Evolutionary conservation across 352 stramenopile species (phyloP), one percentile per base, ranked within the genome.

Genomic region (Phytopythium litorale): DNA sequence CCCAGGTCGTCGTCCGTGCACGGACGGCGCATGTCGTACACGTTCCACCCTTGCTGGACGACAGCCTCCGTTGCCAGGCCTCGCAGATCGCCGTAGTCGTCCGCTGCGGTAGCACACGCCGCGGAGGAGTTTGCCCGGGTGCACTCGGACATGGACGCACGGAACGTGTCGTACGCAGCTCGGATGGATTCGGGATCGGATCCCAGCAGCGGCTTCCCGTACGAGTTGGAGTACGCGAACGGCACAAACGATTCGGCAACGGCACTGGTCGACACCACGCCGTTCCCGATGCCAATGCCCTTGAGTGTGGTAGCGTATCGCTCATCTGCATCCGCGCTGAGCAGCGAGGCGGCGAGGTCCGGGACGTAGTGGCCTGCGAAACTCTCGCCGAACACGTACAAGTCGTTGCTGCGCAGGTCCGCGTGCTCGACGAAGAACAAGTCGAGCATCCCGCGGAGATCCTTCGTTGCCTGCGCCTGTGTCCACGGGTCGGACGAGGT

Each of bases 291-390:
- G 25, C 72, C 89, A n/a, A 98, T 80, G 7, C 91, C 91, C 59
- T 92, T 91, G 32, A 97, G 66, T 9, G 61, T 63, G 3, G 62
- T 48, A 42, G 64, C 56, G 64, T 71, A 85, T 4, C 58, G 61
- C 32, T 54, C 49, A 5, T 63, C 45, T 30, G 82, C 60, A 7
- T 63, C 58, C 7, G 43, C 32, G 23, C 78, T 70, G 16, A 98
- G 60, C 49, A 98, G 65, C 35, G 78, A 76, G 23, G 81, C 73
- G 4, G 86, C 82, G 48, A 98, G 75, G 54, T 96, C 92, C 1
- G 96, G 97, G 21, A 98, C 88, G 64, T 98, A 99, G 56, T 98
- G 93, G 1, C 97, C 96, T 2, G 79, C 93, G 67, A 98, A 99
- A 60, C 82, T 97, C 66, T 99, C 97, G 40, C 96, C 96, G 48